Conservation (phyloP, 805 yeast genomes). For the Ogataea angusta region DNA sequence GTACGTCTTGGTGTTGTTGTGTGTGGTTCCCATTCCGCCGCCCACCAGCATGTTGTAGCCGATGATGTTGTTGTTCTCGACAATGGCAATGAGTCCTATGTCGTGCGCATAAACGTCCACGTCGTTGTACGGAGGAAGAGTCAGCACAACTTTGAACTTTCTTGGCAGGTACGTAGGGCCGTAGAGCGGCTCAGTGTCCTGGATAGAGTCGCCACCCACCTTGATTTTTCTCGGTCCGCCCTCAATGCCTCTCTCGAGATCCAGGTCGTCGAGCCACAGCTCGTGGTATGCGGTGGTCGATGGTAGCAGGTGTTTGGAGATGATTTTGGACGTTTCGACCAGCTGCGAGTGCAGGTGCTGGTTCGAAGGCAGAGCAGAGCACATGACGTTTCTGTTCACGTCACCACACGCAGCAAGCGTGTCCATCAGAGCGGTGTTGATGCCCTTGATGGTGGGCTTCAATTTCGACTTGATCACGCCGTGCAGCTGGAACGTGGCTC, state of each 20-base stretch:
- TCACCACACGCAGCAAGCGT: constrained; percentile 98
- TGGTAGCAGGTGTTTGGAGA: constrained; percentile 84
- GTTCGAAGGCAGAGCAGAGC: constrained; percentile 83
- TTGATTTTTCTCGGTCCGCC: constrained; percentile 87
- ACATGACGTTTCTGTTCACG: constrained; percentile 93
- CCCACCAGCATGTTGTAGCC: constrained; percentile 92
- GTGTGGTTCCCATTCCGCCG: constrained; percentile 99
- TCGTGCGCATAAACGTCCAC: constrained; percentile 96
- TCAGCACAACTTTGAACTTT: constrained; percentile 90
- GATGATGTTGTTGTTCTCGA: constrained; percentile 58
- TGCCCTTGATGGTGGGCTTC: constrained; percentile 88
- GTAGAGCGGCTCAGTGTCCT: constrained; percentile 82
- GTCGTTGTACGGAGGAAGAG: constrained; percentile 95
- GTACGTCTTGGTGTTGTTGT: constrained; percentile 92
- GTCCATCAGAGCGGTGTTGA: constrained; percentile 87
- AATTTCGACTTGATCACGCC: constrained; percentile 89
- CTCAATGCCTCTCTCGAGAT: constrained; percentile 38
- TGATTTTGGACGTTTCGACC: constrained; percentile 53
- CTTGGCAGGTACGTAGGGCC: constrained; percentile 88
- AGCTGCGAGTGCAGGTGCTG: constrained; percentile 79
- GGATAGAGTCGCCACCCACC: constrained; percentile 84
- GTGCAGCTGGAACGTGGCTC: constrained; percentile 96
- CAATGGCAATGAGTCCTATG: constrained; percentile 86
- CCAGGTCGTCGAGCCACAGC: constrained; percentile 66
- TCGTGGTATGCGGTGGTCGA: constrained; percentile 94